Conservation (phyloP, 2,329 filamentous ascomycete genomes). For the Leptographium procerum region DNA sequence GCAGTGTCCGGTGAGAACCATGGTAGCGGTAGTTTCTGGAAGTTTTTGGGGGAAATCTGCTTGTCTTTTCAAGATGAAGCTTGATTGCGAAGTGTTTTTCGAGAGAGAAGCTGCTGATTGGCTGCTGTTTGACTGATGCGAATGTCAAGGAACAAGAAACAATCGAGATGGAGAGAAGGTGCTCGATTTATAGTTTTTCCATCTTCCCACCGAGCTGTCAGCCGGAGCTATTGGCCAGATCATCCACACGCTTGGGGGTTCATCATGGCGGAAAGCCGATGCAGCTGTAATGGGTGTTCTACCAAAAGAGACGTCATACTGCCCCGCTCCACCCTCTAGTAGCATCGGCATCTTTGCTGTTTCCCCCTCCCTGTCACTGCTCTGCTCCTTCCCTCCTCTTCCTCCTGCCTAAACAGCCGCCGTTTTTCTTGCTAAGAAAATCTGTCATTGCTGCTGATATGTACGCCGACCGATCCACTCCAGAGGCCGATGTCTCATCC, state of each 20-base stretch:
- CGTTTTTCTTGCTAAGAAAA: neutral
- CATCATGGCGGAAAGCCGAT: neutral
- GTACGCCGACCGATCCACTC: no score
- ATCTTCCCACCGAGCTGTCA: no score
- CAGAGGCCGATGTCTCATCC: no score
- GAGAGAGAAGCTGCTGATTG: neutral
- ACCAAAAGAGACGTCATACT: neutral
- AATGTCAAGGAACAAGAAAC: neutral
- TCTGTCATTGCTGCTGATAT: neutral
- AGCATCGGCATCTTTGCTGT: no score
- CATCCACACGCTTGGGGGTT: neutral
- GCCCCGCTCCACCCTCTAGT: no score
- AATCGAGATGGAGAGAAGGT: no score
- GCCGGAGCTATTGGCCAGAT: no score
- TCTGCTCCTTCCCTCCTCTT: no score
- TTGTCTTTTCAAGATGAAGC: neutral
- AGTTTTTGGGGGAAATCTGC: neutral
- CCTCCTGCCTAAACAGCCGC: no score
- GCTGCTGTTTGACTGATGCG: neutral
- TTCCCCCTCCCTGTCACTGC: neutral
- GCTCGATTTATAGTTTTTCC: neutral
- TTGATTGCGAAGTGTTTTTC: no score
- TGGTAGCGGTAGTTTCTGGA: conserved; percentile 26
- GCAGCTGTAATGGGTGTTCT: neutral
- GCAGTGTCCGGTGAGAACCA: conserved; percentile 59